These are phyloP conservation scores for Mallotus repandus DNA, from an alignment of 441 rosid species.

Conservation along the genomic window DNA sequence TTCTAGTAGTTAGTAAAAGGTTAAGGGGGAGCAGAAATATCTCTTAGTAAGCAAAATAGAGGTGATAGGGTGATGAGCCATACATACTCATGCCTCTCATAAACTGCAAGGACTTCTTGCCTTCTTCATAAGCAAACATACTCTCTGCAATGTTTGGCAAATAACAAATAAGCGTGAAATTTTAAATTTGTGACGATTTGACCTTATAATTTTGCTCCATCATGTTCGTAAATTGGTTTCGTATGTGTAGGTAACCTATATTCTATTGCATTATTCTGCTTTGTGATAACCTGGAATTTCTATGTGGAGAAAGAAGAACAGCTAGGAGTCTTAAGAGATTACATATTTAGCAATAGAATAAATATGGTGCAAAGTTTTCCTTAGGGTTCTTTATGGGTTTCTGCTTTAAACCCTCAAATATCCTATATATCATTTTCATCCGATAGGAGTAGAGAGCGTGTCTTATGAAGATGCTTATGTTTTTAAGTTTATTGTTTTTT, in stretches of 20 bases:
- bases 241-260: neutral
- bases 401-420: neutral
- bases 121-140: neutral
- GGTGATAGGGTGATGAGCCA: neutral
- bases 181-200: neutral
- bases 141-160: neutral
- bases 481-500: neutral
- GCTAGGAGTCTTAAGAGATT: neutral
- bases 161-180: neutral
- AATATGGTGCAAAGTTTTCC: neutral
- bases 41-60: neutral
- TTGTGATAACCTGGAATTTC: neutral
- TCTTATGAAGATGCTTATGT: neutral
- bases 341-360: neutral
- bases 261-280: neutral
- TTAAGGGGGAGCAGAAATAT: neutral
- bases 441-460: neutral
- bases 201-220: conserved; percentile 1
- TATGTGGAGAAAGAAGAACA: neutral
- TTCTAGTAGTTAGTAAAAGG: neutral
- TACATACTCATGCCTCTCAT: neutral
- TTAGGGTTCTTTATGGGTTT: neutral
- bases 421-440: neutral
- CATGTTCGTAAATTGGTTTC: conserved; percentile 17
- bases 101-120: neutral